Evolutionary conservation across 257 asterid species (phyloP), one percentile per base, ranked within the genome.

Genomic region (Jasminum sambac): DNA sequence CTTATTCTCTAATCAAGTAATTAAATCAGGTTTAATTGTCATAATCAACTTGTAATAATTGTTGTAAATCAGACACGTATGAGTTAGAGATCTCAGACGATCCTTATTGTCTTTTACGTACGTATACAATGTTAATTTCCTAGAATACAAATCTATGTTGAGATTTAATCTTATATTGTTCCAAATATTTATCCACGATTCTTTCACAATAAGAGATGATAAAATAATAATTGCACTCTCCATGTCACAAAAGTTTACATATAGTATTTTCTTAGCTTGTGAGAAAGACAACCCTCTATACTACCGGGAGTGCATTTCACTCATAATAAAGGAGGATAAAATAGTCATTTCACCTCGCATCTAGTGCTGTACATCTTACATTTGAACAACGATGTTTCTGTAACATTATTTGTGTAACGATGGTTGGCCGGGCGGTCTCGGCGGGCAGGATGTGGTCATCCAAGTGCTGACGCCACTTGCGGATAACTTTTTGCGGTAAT

Each of bases 381-480:
- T n/a, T n/a, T n/a, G n/a, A n/a, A n/a, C n/a, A n/a, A n/a, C n/a
- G 36, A 4, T 30, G 36, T 30, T 4, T 30, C 1, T 30, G 36
- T 30, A 30, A 4, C 36, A 30, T 41, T 25, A 23, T 24, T 64
- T 2, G 48, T 76, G 70, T 76, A 57, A 84, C 77, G 43, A 79
- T 68, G 73, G 84, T 77, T 78, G 78, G 85, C 71, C 63, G 81
- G 84, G 82, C 74, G 73, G 81, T 36, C n/a, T n/a, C n/a, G n/a
- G 55, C 72, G 75, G 81, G 39, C 79, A 77, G 84, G 34, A 14
- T 17, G 48, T 2, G 57, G 70, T 63, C 71, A 30, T 26, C 62
- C 72, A 9, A 37, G 48, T 21, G 38, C 17, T 72, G 84, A 78
- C 79, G 79, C 67, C 72, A 77, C 34, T 10, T 38, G 17, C 36